Percentiles rank a stretch among this genome's conserved stretches.
Evolutionary conservation across 495 filamentous ascomycete species (phyloP).

Genomic region (Trichoderma orchidacearum): DNA sequence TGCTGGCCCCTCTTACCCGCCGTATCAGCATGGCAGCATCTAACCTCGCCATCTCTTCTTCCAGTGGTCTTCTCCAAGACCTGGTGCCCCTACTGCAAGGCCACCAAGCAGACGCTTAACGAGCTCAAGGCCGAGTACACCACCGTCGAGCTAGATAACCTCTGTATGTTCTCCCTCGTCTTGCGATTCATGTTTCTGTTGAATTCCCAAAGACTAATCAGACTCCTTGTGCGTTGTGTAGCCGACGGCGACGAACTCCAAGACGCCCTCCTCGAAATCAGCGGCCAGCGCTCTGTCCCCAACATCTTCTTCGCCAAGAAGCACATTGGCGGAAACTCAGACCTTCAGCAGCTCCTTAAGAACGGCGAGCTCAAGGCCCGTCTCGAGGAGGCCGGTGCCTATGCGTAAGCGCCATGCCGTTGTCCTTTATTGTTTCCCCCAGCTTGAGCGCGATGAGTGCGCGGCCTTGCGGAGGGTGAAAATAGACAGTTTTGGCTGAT

Average conservation of each 20-base stretch:
- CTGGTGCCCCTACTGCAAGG: conserved; percentile 88
- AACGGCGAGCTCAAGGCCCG: conserved; percentile 25
- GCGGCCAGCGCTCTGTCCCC: conserved; percentile 73
- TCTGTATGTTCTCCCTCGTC: conserved; percentile 37
- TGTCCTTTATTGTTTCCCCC: too few species aligned
- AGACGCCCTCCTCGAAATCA: conserved; percentile 66
- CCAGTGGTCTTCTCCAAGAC: conserved; percentile 93
- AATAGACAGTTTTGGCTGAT: too few species aligned
- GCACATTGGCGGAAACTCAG: conserved; percentile 95
- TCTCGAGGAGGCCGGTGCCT: conserved; percentile 22
- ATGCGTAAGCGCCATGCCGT: not conserved
- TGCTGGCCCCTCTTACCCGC: too few species aligned
- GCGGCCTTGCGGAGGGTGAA: too few species aligned
- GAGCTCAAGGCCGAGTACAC: conserved; percentile 59
- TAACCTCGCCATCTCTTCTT: not conserved
- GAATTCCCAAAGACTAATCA: not conserved
- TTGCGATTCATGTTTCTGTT: too few species aligned
- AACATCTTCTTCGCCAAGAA: conserved; percentile 85
- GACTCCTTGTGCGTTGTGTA: conserved; percentile 9
- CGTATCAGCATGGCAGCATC: too few species aligned
- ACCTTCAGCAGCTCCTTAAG: conserved; percentile 51
- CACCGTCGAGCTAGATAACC: conserved; percentile 71
- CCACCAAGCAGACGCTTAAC: conserved; percentile 61
- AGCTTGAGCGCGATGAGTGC: too few species aligned
- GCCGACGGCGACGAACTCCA: conserved; percentile 77